These are phyloP conservation scores for Rossbeevera mucosa DNA, from an alignment of 768 basidiomycete species.

Conservation along the genomic window DNA sequence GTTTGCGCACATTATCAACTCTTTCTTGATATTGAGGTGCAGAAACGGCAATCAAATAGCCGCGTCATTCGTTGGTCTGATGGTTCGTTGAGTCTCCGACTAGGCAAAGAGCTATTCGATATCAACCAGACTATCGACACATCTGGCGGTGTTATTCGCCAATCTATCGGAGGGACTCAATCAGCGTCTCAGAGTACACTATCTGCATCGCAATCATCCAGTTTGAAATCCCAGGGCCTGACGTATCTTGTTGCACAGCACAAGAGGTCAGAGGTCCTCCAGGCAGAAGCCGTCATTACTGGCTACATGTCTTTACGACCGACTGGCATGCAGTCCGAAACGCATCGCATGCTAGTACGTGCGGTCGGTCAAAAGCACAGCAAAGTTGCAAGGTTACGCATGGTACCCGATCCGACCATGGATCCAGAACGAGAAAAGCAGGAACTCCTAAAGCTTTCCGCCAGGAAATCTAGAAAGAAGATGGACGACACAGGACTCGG, in stretches of 20 bases:
- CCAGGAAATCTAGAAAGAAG: slow-evolving; percentile 60
- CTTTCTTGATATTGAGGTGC: slow-evolving; percentile 6
- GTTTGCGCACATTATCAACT: background rate
- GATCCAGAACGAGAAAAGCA: slow-evolving; percentile 73
- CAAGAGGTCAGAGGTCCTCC: slow-evolving; percentile 80
- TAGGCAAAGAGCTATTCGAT: slow-evolving; percentile 94
- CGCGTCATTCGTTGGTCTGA: slow-evolving; percentile 95
- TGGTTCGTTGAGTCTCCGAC: slow-evolving; percentile 80
- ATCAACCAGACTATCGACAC: slow-evolving; percentile 76
- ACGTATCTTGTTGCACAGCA: slow-evolving; percentile 90
- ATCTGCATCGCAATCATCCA: slow-evolving; percentile 35
- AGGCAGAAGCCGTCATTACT: slow-evolving; percentile 77
- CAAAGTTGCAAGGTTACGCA: slow-evolving; percentile 72
- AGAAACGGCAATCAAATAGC: slow-evolving; percentile 86
- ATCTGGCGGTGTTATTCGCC: slow-evolving; percentile 61
- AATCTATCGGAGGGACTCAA: slow-evolving; percentile 48
- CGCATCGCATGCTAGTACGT: slow-evolving; percentile 83
- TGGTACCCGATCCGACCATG: slow-evolving; percentile 72
- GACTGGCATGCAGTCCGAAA: slow-evolving; percentile 85
- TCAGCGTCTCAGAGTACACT: slow-evolving; percentile 38
- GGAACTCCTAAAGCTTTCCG: slow-evolving; percentile 61
- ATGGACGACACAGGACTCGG: slow-evolving; percentile 48
- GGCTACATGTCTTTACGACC: slow-evolving; percentile 83
- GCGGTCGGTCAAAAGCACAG: slow-evolving; percentile 83
- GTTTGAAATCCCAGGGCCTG: slow-evolving; percentile 61